These are phyloP conservation scores for Wallacemonas sp. DNA, from an alignment of 208 protist genomes.

Conservation along the genomic window DNA sequence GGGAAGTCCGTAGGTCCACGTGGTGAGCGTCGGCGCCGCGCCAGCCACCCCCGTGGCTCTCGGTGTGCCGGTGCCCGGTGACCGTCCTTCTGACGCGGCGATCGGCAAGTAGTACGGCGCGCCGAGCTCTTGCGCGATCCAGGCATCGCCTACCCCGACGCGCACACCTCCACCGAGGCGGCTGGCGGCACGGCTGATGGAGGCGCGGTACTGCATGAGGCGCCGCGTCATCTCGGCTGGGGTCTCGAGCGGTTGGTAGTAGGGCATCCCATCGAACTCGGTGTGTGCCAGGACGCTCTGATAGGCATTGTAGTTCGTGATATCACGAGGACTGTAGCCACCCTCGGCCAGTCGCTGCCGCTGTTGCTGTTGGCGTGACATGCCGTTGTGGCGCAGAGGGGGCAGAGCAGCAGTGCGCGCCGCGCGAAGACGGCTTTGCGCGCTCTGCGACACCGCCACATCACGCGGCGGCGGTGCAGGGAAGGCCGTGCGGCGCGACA, in stretches of 20 bases:
- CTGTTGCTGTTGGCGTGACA: conserved; percentile 22
- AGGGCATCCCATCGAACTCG: conserved; percentile 13
- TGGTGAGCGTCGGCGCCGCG: conserved; percentile 25
- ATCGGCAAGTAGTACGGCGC: conserved; percentile 22
- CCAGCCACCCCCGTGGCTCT: neutral
- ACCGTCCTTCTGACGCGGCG: neutral
- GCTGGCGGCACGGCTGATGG: conserved; percentile 23
- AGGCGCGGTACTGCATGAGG: conserved; percentile 44
- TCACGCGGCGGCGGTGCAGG: conserved; percentile 15
- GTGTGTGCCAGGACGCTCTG: conserved; percentile 17
- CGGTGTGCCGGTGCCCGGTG: neutral
- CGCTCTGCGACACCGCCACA: conserved; percentile 8
- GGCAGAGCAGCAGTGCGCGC: conserved; percentile 20
- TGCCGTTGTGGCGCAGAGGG: conserved; percentile 21
- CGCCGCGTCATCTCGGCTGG: conserved; percentile 20
- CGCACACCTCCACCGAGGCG: conserved; percentile 6
- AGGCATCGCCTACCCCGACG: conserved; percentile 9
- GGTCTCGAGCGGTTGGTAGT: neutral
- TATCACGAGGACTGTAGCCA: conserved; percentile 41
- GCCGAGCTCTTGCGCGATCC: conserved; percentile 19
- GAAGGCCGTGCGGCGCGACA: conserved; percentile 54
- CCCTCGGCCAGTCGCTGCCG: conserved; percentile 1
- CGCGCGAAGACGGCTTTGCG: conserved; percentile 8
- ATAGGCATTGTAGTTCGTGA: conserved; percentile 41
- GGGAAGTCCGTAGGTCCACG: conserved; percentile 70